A percentile compares a stretch with the other conserved stretches of the same genome.
Conservation (phyloP, 2,329 filamentous ascomycete genomes). For the Nannizzia gypsea region DNA sequence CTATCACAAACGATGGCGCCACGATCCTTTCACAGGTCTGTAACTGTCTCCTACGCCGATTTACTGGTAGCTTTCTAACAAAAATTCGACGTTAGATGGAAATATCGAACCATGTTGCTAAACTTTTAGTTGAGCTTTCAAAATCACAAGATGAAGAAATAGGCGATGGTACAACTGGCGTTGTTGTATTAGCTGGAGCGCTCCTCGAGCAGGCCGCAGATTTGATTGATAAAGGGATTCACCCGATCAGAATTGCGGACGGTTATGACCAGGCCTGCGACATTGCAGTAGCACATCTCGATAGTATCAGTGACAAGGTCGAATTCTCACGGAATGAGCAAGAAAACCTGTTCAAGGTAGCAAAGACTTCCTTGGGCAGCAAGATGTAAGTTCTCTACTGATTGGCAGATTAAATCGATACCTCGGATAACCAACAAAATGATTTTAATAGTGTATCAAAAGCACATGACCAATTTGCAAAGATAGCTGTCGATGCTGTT, state of each 20-base stretch:
- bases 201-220: conserved; percentile 93
- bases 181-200: conserved; percentile 89
- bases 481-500: conserved; percentile 94
- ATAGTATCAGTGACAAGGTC: conserved; percentile 84
- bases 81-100: conserved; percentile 62
- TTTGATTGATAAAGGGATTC: conserved; percentile 98
- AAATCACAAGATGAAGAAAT: conserved; percentile 99
- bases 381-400: conserved; percentile 58
- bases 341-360: conserved; percentile 82
- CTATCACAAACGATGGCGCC: conserved; percentile 96
- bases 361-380: conserved; percentile 88
- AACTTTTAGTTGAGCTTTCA: conserved; percentile 89
- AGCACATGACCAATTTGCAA: conserved; percentile 93
- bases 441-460: conserved; percentile 59
- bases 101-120: conserved; percentile 95
- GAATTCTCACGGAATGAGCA: conserved; percentile 71
- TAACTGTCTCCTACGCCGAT: conserved; percentile 12
- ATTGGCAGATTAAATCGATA: no score
- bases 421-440: no score
- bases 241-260: conserved; percentile 96
- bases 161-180: conserved; percentile 93
- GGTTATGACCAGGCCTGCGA: conserved; percentile 97
- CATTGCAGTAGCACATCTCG: conserved; percentile 83
- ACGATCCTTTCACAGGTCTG: conserved; percentile 71
- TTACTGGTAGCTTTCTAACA: neutral